Evolutionary conservation across 2,329 filamentous ascomycete species (phyloP), one percentile per base, ranked within the genome.

Genomic region (Coleophoma crateriformis): DNA sequence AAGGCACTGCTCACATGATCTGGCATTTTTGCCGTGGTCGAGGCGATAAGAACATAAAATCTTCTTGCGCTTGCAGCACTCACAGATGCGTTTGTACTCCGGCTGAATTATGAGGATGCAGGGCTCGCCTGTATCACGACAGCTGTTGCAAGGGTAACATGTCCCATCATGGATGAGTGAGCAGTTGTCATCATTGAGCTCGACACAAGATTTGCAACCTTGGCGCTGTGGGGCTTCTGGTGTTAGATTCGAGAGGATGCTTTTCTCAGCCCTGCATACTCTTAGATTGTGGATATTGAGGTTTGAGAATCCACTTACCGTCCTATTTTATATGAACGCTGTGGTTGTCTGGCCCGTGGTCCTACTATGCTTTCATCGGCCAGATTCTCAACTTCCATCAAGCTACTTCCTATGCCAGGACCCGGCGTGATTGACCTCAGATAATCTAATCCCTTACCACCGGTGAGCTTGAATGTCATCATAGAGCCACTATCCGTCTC

Each of bases 181-280:
- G 27, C 60, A 64, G 17, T 52, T 49, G 27, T 64, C 56, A 27
- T 58, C 50, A 14, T 55, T 54, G 3, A 47, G 22, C 3, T 50
- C 44, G 34, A 62, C 61, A 46, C 61, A 64, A 11, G 52, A 35
- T 48, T 57, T 62, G 45, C 61, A 64, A 10, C 59, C 59, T n/a
- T 54, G 48, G 12, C 49, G 54, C 34, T 62, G 59, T 12, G 55
- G 60, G 37, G 60, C 53, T 3, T 52, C 56, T 11, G 46, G 19
- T 3, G 50, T 56, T 7, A 63, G 37, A 17, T 54, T 35, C 7
- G 48, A 48, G 7, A 61, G 43, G 1, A 49, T 58, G 2, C 59
- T 44, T 3, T 56, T 60, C 40, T 63, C 60, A 4, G 42, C 39
- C 48, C 60, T 61, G 27, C 7, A 7, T 14, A 10, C 8, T 10